These are phyloP conservation scores for Calocera viscosa DNA, from an alignment of 768 basidiomycete genomes.

Conservation along the genomic window DNA sequence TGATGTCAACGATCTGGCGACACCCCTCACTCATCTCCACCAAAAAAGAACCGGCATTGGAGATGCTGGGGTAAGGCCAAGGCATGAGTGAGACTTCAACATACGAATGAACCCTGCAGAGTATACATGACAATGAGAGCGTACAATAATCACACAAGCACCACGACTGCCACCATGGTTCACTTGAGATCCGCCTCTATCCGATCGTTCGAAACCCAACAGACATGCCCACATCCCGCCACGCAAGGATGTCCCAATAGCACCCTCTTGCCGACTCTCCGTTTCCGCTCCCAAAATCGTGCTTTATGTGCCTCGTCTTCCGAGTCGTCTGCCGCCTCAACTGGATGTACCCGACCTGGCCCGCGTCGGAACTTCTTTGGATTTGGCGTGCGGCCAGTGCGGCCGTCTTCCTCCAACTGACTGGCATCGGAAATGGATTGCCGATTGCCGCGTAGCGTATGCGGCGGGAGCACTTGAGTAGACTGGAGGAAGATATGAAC, in stretches of 20 bases:
- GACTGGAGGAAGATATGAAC: constrained; percentile 22
- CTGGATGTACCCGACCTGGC: neutral
- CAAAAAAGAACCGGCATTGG: too few species aligned
- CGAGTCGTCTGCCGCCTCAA: neutral
- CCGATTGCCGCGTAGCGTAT: constrained; percentile 14
- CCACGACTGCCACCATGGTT: neutral
- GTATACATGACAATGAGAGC: neutral
- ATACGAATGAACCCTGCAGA: too few species aligned
- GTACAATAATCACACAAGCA: neutral
- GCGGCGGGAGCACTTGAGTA: constrained; percentile 11
- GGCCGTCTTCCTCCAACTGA: neutral
- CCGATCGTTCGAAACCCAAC: constrained; percentile 43
- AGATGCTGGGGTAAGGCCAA: too few species aligned
- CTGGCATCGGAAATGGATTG: neutral
- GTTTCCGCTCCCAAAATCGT: neutral
- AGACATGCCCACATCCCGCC: constrained; percentile 71
- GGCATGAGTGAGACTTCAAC: too few species aligned
- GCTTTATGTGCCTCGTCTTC: constrained; percentile 4
- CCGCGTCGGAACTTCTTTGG: neutral
- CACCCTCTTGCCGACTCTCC: constrained; percentile 7
- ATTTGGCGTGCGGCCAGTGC: neutral
- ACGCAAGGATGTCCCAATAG: constrained; percentile 55
- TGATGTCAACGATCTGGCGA: neutral
- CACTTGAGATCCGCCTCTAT: neutral
- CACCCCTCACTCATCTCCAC: neutral